Conservation (phyloP, 2,329 filamentous ascomycete genomes). For the Sclerotinia minor region DNA sequence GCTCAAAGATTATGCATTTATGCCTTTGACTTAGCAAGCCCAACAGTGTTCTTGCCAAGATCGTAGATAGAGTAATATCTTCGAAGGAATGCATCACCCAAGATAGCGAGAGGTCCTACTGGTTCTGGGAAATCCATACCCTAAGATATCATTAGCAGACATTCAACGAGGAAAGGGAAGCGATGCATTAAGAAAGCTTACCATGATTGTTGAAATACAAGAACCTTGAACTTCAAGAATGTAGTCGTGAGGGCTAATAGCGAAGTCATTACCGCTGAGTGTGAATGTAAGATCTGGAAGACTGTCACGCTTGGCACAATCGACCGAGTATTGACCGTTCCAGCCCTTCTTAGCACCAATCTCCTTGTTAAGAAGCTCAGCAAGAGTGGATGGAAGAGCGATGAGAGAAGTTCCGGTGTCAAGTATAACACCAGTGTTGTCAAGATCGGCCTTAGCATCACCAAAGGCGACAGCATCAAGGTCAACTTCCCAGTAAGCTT, state of each 20-base stretch:
- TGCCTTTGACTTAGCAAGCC: conserved; percentile 74
- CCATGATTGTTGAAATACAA: conserved; percentile 97
- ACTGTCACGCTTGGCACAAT: conserved; percentile 78
- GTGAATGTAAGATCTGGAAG: conserved; percentile 92
- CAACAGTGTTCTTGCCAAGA: conserved; percentile 83
- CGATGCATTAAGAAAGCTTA: conserved; percentile 55
- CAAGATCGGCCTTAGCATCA: conserved; percentile 80
- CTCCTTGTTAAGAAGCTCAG: conserved; percentile 95
- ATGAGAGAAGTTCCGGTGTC: conserved; percentile 98
- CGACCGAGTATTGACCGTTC: conserved; percentile 94
- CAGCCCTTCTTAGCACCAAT: conserved; percentile 98
- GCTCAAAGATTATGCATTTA: conserved; percentile 1
- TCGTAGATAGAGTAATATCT: conserved; percentile 97
- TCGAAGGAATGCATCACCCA: conserved; percentile 83
- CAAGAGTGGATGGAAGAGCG: conserved; percentile 84
- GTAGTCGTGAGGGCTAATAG: conserved; percentile 86
- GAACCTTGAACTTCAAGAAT: conserved; percentile 92
- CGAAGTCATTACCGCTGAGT: conserved; percentile 89
- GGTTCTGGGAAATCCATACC: conserved; percentile 69
- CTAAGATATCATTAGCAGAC: conserved; percentile 76
- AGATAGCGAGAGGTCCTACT: conserved; percentile 87
- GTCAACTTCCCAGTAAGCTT: conserved; percentile 99
- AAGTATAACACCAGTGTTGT: conserved; percentile 92
- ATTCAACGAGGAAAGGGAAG: conserved; percentile 51
- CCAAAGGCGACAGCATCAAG: conserved; percentile 90